Base-by-base conservation (phyloP, 768 basidiomycete genomes). In the Boletus vinaceobasis region DNA sequence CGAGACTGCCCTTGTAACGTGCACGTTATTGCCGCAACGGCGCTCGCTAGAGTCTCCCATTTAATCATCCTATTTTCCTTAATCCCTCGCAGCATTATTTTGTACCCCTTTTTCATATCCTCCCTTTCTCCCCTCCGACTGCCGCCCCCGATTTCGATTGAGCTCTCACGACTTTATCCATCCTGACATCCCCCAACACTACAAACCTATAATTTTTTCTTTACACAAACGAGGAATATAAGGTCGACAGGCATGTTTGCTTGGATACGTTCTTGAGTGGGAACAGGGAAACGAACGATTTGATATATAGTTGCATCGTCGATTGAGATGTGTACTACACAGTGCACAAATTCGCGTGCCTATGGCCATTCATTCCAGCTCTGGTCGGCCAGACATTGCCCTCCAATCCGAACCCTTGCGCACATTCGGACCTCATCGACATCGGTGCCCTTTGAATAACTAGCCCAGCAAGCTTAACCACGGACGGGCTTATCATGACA, bases 61-160 rank as follows among this genome's bases (percentile, higher is more conserved):
- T 62, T 44, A n/a, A 45, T 43, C 27, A n/a, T n/a, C n/a, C n/a
- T 43, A 54, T 57, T 55, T 63, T 49, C 45, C 26, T 7, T 55
- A 40, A 51, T 62, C 39, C 53, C 56, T 48, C 29, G 14, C 43
- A 43, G 51, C 46, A 53, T 52, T 56, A 50, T 43, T 43, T 39
- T 48, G 49, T 43, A 27, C 43, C 19, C 1, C 7, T 7, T 50
- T 29, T 52, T 58, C 65, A 61, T 62, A 53, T 62, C 48, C 53
- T 31, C 52, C 14, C 1, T 17, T 17, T n/a, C n/a, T n/a, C n/a
- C n/a, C n/a, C n/a, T n/a, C n/a, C n/a, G n/a, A n/a, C n/a, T n/a
- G n/a, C n/a, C n/a, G n/a, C n/a, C n/a, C n/a, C n/a, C n/a, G n/a
- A n/a, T n/a, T 32, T 36, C 4, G n/a, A n/a, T n/a, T n/a, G n/a